Base-by-base conservation (phyloP, 2,329 filamentous ascomycete genomes). In the Pseudogymnoascus sp. region DNA sequence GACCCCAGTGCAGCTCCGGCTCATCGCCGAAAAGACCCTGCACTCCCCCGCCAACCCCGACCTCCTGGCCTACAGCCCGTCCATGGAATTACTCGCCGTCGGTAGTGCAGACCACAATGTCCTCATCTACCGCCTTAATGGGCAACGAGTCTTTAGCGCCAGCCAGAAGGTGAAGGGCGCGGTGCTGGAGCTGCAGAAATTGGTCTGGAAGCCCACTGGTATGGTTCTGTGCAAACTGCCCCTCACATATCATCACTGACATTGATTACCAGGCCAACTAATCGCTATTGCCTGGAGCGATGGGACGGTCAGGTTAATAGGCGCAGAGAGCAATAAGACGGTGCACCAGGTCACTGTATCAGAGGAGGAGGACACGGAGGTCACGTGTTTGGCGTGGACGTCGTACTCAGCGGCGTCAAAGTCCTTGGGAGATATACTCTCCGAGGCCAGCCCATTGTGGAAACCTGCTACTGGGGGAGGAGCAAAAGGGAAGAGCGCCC, bases 261-360 rank as follows among this genome's bases (percentile, higher is more conserved):
- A 23, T 35, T 35, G 37, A 42, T 31, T 15, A 38, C 19, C 19
- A 88, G 87, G 88, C 7, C 88, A 90, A 66, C 86, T 91, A 44
- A 82, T 97, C 62, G 91, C 91, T 13, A 85, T 95, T 13, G 91
- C 87, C 53, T 96, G 91, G 86, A 91, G 84, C 68, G 91, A 96
- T 77, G 89, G 90, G 29, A 83, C 84, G 6, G 84, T 95, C 19
- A 86, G 91, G 64, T 77, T 96, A 37, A 83, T 93, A 73, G 89
- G 89, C 65, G 77, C 91, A 21, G 91, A 95, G 73, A 93, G 86
- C 69, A 89, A 87, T 74, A 96, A 93, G 75, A 84, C 88, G 11
- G 86, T 92, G 19, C 89, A 95, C 73, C 85, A 89, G 70, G 88
- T 90, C 70, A 70, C 68, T 13, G 66, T 75, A 68, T 62, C 59